Base-by-base conservation (phyloP, 2,329 filamentous ascomycete species). In the Verticillium nonalfalfae region DNA sequence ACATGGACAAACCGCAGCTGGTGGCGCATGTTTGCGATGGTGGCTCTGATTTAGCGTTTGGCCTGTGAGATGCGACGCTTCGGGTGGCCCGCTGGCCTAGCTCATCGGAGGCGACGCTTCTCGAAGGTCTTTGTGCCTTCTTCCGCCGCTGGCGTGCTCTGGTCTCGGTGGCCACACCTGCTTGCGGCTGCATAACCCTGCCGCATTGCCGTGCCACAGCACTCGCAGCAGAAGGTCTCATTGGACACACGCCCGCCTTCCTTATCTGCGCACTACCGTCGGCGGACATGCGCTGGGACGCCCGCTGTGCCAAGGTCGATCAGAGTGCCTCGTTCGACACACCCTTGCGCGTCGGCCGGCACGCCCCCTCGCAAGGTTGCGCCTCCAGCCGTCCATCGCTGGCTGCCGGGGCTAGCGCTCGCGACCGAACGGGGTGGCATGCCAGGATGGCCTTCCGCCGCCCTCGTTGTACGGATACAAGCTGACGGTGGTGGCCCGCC, bases 281-380 rank as follows among this genome's bases (percentile, higher is more conserved):
- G 60, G 50, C 61, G 58, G 52, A 40, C 59, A 18, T 13, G 15
- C 33, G 11, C 33, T 34, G n/a, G 31, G 38, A 58, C 59, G 63
- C 61, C 63, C 59, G 14, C 55, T 38, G 59, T 64, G 63, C 63
- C 59, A 64, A 64, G 63, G 39, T 63, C 59, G 63, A 63, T 63
- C 63, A 64, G 45, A 52, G 57, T 18, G 45, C n/a, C 21, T 50
- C 45, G 45, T n/a, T 18, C 45, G 45, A 18, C 45, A 52, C 45
- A 18, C 45, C 45, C 45, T 52, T 18, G 45, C 45, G 26, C 26
- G 26, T 4, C 26, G 26, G 26, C 26, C 26, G 26, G 26, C 26
- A 31, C 26, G 26, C 26, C 26, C 26, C 26, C 26, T 31, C 26
- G 4, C 26, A 31, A 52, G 45, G n/a, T 52, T 18, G 45, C 45